These are phyloP conservation scores for Trametes gibbosa DNA, from an alignment of 768 basidiomycete species.

Conservation along the genomic window DNA sequence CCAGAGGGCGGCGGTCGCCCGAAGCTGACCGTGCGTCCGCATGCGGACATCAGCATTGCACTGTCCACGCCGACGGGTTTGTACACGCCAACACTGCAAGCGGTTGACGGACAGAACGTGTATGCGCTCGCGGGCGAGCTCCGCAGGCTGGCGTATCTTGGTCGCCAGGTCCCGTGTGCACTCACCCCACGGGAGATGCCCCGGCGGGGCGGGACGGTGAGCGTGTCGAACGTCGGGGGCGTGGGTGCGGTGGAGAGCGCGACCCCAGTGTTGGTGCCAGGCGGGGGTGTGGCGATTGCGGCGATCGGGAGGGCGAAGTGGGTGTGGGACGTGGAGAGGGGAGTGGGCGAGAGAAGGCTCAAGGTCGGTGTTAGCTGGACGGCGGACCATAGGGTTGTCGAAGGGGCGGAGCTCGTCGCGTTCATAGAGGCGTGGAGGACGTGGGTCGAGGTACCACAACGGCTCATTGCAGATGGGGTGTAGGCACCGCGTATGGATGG, in stretches of 20 bases:
- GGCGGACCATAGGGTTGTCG: constrained; percentile 84
- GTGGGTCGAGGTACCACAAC: constrained; percentile 73
- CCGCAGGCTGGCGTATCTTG: constrained; percentile 58
- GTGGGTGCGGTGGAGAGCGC: constrained; percentile 73
- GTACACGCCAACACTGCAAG: constrained; percentile 71
- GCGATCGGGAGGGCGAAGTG: constrained; percentile 77
- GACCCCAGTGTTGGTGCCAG: constrained; percentile 73
- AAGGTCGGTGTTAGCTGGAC: constrained; percentile 75
- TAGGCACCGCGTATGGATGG: too few relatives aligned
- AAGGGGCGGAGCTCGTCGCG: constrained; percentile 86
- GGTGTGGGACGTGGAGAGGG: constrained; percentile 69
- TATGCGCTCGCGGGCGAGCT: constrained; percentile 63
- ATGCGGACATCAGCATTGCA: constrained; percentile 73
- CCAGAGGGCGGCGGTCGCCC: constrained; percentile 33
- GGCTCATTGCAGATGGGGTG: constrained; percentile 55
- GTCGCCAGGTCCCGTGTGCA: constrained; percentile 62
- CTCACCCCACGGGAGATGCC: constrained; percentile 71
- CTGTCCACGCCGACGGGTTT: constrained; percentile 80
- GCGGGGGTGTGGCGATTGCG: constrained; percentile 83
- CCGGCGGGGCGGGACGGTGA: constrained; percentile 72
- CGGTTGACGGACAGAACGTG: constrained; percentile 52
- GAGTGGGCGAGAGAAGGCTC: constrained; percentile 50
- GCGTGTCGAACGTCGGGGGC: constrained; percentile 79
- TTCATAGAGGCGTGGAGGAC: constrained; percentile 84
- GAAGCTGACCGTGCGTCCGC: constrained; percentile 67